These are phyloP conservation scores for Talinum fruticosum DNA, from an alignment of 148 eudicot species.

Conservation along the genomic window DNA sequence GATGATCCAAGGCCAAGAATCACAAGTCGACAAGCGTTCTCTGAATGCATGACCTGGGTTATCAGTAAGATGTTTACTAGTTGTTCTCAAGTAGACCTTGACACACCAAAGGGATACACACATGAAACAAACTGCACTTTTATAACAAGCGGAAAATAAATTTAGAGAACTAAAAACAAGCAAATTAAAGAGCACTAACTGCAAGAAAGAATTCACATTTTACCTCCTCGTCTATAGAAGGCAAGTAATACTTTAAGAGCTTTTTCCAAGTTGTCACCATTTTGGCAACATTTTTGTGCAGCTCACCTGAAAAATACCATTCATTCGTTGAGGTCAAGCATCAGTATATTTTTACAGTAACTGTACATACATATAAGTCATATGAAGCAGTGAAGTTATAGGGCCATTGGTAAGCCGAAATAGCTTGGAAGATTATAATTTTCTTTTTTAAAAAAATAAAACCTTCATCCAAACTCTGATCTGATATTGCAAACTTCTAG, in stretches of 20 bases:
- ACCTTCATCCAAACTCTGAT: too few relatives aligned
- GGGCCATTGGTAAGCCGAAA: background rate
- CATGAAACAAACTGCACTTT: background rate
- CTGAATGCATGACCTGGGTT: too few relatives aligned
- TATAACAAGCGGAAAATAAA: background rate
- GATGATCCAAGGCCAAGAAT: too few relatives aligned
- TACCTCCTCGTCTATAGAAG: constrained; percentile 85
- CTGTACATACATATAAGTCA: background rate
- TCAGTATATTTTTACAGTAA: too few relatives aligned
- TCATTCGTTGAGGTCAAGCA: constrained; percentile 7
- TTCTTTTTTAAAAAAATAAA: too few relatives aligned
- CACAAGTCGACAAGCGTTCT: too few relatives aligned
- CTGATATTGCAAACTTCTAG: background rate
- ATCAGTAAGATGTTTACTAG: too few relatives aligned
- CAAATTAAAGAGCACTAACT: background rate
- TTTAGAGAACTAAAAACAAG: background rate
- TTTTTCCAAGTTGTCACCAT: constrained; percentile 57
- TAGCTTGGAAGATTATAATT: too few relatives aligned
- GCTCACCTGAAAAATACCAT: constrained; percentile 44
- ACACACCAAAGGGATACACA: too few relatives aligned
- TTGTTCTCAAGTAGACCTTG: too few relatives aligned
- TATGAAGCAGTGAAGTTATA: background rate
- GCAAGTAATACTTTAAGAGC: constrained; percentile 65
- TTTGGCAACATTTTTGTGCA: constrained; percentile 43
- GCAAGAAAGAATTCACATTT: background rate